Base-by-base conservation (phyloP, 73 alveolate species). In the Paramecium primaurelia region DNA sequence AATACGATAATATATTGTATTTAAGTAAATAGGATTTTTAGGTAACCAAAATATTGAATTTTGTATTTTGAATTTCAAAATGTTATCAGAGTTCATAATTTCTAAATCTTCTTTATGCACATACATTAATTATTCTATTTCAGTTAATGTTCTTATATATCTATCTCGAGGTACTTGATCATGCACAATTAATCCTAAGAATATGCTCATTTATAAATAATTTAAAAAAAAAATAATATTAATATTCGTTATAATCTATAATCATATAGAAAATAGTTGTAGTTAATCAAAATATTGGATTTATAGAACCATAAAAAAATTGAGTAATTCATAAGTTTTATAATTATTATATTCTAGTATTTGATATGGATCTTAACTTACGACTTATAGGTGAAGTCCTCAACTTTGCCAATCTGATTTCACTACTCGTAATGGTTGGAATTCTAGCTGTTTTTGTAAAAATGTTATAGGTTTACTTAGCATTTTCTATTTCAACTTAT, bases 11-110 rank as follows among this genome's bases (percentile, higher is more conserved):
- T 80, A 80, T 12, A 22, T 80, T 44, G 91, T 80, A 12, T 20
- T 37, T 38, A 77, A 77, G 12, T 14, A 77, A 4, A n/a, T 16
- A 6, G 89, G 89, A 20, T 77, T 77, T 18, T 42, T 75, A 12
- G 89, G 89, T 40, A 77, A 77, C 71, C 89, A 77, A 18, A 77
- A 77, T 40, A 42, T 25, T 20, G 89, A 34, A 16, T 77, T 59
- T 42, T 77, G 30, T 6, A 77, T 38, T 77, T 77, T 77, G 89
- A 77, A 77, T 77, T 77, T 77, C 40, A 77, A 22, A 20, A 77
- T 77, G 14, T 37, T 26, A 77, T 77, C 89, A 20, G 40, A 26
- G 40, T 44, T 77, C 42, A 16, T 4, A 26, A 77, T 36, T 20
- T 6, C 47, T 22, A 80, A 32, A 8, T 80, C 91, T 80, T 45